Conservation (phyloP, 768 basidiomycete genomes). For the Dacryopinax primogenitus region DNA sequence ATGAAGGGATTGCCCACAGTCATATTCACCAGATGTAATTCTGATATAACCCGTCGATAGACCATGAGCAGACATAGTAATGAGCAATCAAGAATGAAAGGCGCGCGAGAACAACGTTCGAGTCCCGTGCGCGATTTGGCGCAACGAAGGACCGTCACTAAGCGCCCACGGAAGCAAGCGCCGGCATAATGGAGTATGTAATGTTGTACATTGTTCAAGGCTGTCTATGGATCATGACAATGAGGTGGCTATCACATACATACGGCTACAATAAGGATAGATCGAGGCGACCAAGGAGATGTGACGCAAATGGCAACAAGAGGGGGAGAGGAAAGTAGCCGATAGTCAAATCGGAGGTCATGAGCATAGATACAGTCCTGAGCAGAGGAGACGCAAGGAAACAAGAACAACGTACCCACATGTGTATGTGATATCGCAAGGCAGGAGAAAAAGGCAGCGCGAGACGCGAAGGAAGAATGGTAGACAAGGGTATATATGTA, state of each 20-base stretch:
- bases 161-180: background rate
- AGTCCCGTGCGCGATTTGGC: too few species aligned
- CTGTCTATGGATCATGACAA: constrained; percentile 5
- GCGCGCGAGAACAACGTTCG: too few species aligned
- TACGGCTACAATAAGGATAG: constrained; percentile 7
- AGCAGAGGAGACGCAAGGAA: background rate
- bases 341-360: constrained; percentile 9
- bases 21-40: too few species aligned
- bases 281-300: constrained; percentile 2
- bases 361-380: constrained; percentile 8
- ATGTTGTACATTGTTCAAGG: constrained; percentile 9
- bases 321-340: background rate
- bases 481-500: background rate
- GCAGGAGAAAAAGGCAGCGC: background rate
- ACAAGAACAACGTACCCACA: background rate
- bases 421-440: constrained; percentile 5
- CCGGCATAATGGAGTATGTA: background rate
- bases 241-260: constrained; percentile 5
- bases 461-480: background rate
- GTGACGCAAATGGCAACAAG: background rate
- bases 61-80: too few species aligned
- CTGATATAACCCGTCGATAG: too few species aligned
- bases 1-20: too few species aligned
- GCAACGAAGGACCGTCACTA: background rate
- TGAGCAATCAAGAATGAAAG: too few species aligned